These are phyloP conservation scores for Cercospora brassicicola DNA, from an alignment of 2,329 filamentous ascomycete genomes.

Conservation along the genomic window DNA sequence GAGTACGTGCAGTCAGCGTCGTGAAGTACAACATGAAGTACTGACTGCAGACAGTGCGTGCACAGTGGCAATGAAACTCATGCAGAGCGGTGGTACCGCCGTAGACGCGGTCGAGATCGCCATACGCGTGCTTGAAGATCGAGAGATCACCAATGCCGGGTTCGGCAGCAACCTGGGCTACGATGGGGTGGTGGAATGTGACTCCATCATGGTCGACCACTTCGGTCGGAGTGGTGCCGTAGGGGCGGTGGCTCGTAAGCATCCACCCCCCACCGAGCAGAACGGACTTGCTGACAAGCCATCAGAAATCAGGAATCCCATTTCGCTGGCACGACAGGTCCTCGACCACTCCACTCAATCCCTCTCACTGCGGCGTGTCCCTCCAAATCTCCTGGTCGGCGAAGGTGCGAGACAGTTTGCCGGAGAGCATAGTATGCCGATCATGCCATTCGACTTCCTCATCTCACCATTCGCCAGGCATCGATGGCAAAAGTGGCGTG, in stretches of 20 bases:
- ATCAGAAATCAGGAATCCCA: constrained; percentile 86
- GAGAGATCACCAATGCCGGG: constrained; percentile 93
- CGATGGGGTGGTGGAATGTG: constrained; percentile 88
- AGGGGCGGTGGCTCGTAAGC: constrained; percentile 83
- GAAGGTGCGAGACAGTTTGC: constrained; percentile 86
- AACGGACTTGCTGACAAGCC: constrained; percentile 20
- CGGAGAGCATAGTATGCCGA: constrained; percentile 69
- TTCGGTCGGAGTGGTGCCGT: constrained; percentile 87
- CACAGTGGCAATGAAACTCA: constrained; percentile 75
- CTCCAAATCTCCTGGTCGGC: constrained; percentile 87
- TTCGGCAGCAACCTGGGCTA: constrained; percentile 93
- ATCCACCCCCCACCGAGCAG: not conserved
- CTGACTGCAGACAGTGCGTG: constrained; percentile 64
- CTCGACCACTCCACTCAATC: constrained; percentile 74
- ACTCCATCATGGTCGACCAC: constrained; percentile 91
- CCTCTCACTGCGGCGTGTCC: constrained; percentile 82
- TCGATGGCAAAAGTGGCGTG: constrained; percentile 74
- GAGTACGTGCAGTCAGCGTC: constrained; percentile 62
- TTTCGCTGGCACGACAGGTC: constrained; percentile 79
- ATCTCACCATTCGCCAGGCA: constrained; percentile 78
- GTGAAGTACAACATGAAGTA: not conserved
- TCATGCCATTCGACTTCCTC: constrained; percentile 72
- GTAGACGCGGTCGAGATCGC: constrained; percentile 88
- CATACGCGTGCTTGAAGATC: constrained; percentile 82
- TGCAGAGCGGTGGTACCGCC: constrained; percentile 75